These are phyloP conservation scores for Hondaea fermentalgiana DNA, from an alignment of 108 stramenopile species.

Conservation along the genomic window DNA sequence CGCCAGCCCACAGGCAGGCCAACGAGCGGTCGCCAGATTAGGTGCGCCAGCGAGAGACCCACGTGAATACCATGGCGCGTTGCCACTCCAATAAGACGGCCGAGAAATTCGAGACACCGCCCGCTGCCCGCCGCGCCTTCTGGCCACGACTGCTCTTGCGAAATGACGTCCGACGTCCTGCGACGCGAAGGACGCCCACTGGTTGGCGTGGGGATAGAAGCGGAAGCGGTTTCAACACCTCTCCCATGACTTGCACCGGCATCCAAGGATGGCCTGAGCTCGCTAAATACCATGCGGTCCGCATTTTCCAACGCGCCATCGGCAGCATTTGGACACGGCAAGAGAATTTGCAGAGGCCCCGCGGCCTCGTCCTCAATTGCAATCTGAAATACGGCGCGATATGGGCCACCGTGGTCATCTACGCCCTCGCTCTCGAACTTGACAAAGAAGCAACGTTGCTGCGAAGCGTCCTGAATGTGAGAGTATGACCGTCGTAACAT, in stretches of 20 bases:
- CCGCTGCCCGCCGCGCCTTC: neutral
- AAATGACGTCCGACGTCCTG: neutral
- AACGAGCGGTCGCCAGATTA: conserved; percentile 45
- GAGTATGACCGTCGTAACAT: neutral
- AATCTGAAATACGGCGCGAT: conserved; percentile 46
- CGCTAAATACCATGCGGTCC: conserved; percentile 27
- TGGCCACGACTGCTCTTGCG: neutral
- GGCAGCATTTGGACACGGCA: conserved; percentile 27
- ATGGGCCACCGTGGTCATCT: conserved; percentile 55
- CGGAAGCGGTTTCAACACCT: neutral
- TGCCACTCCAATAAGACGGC: conserved; percentile 39
- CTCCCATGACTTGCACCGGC: neutral
- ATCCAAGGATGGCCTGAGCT: neutral
- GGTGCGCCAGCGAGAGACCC: conserved; percentile 27
- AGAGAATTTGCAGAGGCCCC: conserved; percentile 12
- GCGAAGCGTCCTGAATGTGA: neutral
- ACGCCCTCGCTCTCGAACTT: conserved; percentile 47
- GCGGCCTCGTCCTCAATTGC: neutral
- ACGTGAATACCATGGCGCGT: conserved; percentile 32
- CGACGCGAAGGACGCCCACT: neutral
- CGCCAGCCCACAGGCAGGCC: conserved; percentile 28
- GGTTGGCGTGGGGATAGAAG: neutral
- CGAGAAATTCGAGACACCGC: conserved; percentile 32
- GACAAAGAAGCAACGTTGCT: conserved; percentile 35
- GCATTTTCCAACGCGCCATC: conserved; percentile 11